phyloP scores from a whole-genome alignment of 768 basidiomycete species.

The Cyathus striatus region DNA sequence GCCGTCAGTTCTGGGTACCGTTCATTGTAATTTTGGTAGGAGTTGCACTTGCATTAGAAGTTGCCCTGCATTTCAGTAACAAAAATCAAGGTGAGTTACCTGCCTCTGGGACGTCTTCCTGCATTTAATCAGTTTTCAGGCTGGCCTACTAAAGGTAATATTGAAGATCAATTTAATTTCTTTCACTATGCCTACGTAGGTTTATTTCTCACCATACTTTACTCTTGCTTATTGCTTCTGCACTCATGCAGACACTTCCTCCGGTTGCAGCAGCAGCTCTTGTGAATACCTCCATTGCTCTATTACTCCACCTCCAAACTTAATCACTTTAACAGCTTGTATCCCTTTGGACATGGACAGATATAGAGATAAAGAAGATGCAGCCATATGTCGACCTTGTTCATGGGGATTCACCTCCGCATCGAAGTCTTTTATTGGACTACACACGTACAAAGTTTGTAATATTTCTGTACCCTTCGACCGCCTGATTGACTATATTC shows the following conservation, averaged over 20 bases:
- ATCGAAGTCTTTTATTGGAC: constrained; percentile 48
- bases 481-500: constrained; percentile 1
- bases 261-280: constrained; percentile 45
- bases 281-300: constrained; percentile 16
- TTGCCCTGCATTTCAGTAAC: constrained; percentile 40
- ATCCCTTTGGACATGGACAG: constrained; percentile 52
- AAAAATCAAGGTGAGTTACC: constrained; percentile 33
- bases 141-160: constrained; percentile 33
- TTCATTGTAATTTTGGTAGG: constrained; percentile 30
- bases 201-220: constrained; percentile 4
- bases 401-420: constrained; percentile 47
- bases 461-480: background rate
- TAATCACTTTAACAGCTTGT: constrained; percentile 27
- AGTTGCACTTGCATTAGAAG: constrained; percentile 39
- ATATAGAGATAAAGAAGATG: constrained; percentile 52
- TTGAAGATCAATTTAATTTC: constrained; percentile 24
- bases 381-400: constrained; percentile 60
- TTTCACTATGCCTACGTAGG: constrained; percentile 53
- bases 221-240: constrained; percentile 1
- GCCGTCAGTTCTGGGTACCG: constrained; percentile 40
- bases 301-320: background rate
- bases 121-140: constrained; percentile 22
- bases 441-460: constrained; percentile 44
- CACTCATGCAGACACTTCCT: constrained; percentile 40
- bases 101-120: background rate